These are phyloP conservation scores for Anthracocystis setariae DNA, from an alignment of 1,284 basidiomycete genomes.

Conservation along the genomic window DNA sequence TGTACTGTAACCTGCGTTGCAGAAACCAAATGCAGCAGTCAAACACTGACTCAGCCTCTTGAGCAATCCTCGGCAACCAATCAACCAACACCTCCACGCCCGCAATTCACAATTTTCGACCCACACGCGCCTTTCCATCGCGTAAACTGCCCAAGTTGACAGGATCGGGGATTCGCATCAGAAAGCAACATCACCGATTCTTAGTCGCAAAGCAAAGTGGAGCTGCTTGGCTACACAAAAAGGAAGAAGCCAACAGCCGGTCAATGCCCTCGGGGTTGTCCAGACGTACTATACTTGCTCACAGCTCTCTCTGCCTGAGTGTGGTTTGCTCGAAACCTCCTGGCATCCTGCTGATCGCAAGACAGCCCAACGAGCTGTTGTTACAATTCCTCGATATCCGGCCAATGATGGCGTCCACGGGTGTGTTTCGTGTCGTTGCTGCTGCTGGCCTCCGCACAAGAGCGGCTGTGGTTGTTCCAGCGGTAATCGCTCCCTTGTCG, in stretches of 20 bases:
- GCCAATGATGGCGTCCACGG: constrained; percentile 16
- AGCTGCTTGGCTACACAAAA: constrained; percentile 17
- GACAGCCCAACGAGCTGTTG: too few species aligned
- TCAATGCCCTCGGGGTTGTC: too few species aligned
- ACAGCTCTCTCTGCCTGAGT: too few species aligned
- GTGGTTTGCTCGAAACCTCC: not conserved
- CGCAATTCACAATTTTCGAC: not conserved
- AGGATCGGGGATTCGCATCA: constrained; percentile 10
- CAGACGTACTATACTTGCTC: too few species aligned
- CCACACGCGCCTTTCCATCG: constrained; percentile 24
- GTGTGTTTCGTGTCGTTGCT: constrained; percentile 17
- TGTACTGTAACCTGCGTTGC: too few species aligned
- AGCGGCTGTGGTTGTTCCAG: constrained; percentile 7
- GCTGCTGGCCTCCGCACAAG: constrained; percentile 20
- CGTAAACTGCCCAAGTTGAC: constrained; percentile 23
- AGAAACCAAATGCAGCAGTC: not conserved
- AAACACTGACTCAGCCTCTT: constrained; percentile 5
- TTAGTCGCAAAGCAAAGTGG: constrained; percentile 18
- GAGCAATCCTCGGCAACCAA: constrained; percentile 15
- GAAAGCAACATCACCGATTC: constrained; percentile 23
- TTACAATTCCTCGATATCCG: too few species aligned
- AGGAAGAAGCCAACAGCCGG: not conserved
- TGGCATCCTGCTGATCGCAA: too few species aligned
- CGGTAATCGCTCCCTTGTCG: constrained; percentile 4
- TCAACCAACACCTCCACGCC: constrained; percentile 43